These are phyloP conservation scores for Kingdonia uniflora DNA, from an alignment of 164 flowering plant species.

Conservation along the genomic window DNA sequence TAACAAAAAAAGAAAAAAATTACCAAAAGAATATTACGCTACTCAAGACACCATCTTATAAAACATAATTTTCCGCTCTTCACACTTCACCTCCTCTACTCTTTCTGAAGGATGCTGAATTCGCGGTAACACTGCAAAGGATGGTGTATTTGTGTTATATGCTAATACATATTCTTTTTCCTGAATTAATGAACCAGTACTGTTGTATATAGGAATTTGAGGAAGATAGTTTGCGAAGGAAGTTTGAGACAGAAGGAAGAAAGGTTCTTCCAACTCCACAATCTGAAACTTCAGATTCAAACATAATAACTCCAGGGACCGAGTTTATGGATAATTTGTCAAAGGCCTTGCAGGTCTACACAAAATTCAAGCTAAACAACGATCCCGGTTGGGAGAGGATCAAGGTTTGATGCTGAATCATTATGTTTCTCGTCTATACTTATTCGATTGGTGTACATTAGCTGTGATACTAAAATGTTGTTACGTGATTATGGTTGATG, in stretches of 20 bases:
- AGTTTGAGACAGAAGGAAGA: constrained; percentile 30
- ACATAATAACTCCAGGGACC: constrained; percentile 51
- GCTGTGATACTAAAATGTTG: no score
- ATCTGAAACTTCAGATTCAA: constrained; percentile 35
- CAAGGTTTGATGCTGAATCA: constrained; percentile 12
- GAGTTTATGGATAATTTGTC: constrained; percentile 38
- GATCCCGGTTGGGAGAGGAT: constrained; percentile 34
- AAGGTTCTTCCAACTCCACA: constrained; percentile 24
- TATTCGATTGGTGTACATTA: no score
- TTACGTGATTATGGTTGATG: no score
- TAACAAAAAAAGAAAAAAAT: no score
- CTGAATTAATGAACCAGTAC: no score
- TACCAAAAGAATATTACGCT: no score
- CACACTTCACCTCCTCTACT: no score
- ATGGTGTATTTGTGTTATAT: not conserved
- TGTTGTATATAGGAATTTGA: constrained; percentile 23
- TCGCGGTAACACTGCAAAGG: constrained; percentile 12
- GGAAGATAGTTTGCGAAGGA: constrained; percentile 23
- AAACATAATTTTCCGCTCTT: no score
- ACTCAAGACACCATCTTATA: no score
- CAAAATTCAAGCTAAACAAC: constrained; percentile 10
- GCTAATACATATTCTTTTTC: no score
- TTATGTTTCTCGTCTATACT: no score
- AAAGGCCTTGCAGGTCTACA: constrained; percentile 22
- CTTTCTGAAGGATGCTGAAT: constrained; percentile 23